Conservation (phyloP, 768 basidiomycete species). For the Galerina marginata region DNA sequence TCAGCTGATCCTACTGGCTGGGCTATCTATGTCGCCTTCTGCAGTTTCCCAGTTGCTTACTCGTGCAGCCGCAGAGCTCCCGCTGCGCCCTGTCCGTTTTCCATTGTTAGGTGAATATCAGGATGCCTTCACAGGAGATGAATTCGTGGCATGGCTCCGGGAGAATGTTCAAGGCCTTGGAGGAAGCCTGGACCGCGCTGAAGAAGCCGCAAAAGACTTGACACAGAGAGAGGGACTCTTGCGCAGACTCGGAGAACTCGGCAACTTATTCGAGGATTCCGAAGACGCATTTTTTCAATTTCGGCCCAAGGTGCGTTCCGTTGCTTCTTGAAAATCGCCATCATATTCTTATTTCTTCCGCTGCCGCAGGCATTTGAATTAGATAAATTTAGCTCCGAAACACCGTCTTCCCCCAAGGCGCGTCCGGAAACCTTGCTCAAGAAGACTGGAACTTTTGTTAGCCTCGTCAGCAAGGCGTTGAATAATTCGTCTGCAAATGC, state of each 20-base stretch:
- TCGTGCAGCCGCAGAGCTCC: slow-evolving; percentile 75
- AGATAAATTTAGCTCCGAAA: slow-evolving; percentile 35
- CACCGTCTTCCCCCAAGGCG: slow-evolving; percentile 28
- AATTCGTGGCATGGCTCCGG: slow-evolving; percentile 85
- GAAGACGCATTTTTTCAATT: slow-evolving; percentile 88
- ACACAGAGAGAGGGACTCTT: slow-evolving; percentile 66
- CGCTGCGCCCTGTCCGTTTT: slow-evolving; percentile 72
- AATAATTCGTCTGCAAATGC: slow-evolving; percentile 50
- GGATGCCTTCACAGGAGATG: slow-evolving; percentile 88
- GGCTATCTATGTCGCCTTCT: slow-evolving; percentile 67
- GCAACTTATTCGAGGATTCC: slow-evolving; percentile 78
- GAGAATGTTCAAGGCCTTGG: slow-evolving; percentile 79
- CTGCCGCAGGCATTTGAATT: slow-evolving; percentile 66
- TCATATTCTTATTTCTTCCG: slow-evolving; percentile 18
- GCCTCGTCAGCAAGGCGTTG: slow-evolving; percentile 75
- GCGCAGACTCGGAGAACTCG: slow-evolving; percentile 81
- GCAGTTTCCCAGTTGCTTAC: slow-evolving; percentile 72
- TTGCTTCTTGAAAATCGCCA: background rate
- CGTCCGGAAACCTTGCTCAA: slow-evolving; percentile 64
- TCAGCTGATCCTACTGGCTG: slow-evolving; percentile 74
- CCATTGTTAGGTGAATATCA: slow-evolving; percentile 84
- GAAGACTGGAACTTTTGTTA: slow-evolving; percentile 71
- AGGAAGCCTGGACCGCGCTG: slow-evolving; percentile 78
- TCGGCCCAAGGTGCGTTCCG: slow-evolving; percentile 65
- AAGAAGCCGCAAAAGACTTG: slow-evolving; percentile 70